Evolutionary conservation across 2,329 filamentous ascomycete species (phyloP), one percentile per base, ranked within the genome.

Genomic region (Sporothrix euskadiensis): DNA sequence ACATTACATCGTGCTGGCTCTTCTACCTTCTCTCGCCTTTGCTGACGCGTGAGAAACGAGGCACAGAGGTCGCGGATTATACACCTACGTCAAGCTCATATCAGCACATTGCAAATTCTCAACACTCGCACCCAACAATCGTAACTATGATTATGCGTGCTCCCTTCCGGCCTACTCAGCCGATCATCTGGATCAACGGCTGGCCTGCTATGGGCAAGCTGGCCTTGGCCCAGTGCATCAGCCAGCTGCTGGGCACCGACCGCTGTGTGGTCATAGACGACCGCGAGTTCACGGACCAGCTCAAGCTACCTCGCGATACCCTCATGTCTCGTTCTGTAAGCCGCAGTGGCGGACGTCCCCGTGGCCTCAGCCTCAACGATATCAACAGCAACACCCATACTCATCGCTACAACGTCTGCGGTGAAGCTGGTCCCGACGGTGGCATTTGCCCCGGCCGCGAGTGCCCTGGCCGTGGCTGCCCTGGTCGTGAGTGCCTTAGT

Each of bases 101-200:
- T 49, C 44, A 4, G 6, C 44, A 19, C 14, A 3, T 49, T 19
- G 14, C 44, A 49, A 12, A 2, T 49, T 19, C 6, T 0, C 14
- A 49, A 4, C 14, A 14, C 14, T 49, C 44, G 1, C 12, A 14
- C 6, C 39, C 56, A 9, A 65, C 26, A 49, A 19, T 68, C 32
- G 47, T 3, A 49, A 32, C n/a, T 10, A 5, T 22, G 54, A 56
- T 35, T 52, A 66, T 69, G 59, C 30, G 35, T 14, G 57, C 35
- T n/a, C 65, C 35, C 12, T n/a, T 49, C 14, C 63, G 65, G 7
- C 56, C 66, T 0, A 61, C 71, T 0, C 74, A 77, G 22, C 79
- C 80, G 5, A 69, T 81, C 4, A 75, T 82, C 44, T 80, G 78
- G 74, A 79, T 82, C 77, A 82, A 81, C 74, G 80, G 80, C 73